These are phyloP conservation scores for Coix lacrymajobi DNA, from an alignment of 176 grass and related monocot genomes.

Conservation along the genomic window DNA sequence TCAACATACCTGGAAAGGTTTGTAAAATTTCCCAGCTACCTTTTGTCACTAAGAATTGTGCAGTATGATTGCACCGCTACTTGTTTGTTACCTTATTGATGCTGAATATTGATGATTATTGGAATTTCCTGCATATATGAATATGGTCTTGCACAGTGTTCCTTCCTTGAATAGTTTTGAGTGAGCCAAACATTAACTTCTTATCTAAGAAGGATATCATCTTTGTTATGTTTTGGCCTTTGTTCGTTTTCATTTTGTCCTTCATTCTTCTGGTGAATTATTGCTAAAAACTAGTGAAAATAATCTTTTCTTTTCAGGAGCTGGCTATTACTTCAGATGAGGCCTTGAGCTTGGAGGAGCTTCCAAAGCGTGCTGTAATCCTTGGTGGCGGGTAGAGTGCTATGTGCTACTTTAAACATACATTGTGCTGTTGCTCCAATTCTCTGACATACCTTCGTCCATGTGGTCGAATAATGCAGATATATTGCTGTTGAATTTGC, in stretches of 20 bases:
- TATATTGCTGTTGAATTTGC: slow-evolving; percentile 99
- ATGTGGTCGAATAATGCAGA: slow-evolving; percentile 29
- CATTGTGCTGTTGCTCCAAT: background rate
- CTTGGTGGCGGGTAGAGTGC: slow-evolving; percentile 77
- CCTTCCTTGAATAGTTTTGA: background rate
- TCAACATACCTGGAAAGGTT: slow-evolving; percentile 90
- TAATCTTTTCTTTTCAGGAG: slow-evolving; percentile 49
- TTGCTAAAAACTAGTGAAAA: background rate
- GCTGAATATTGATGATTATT: background rate
- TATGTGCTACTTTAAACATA: background rate
- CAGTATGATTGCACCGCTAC: background rate
- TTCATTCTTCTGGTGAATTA: background rate
- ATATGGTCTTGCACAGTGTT: background rate
- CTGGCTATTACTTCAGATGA: slow-evolving; percentile 96
- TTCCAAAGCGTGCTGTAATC: slow-evolving; percentile 80
- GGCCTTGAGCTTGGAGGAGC: slow-evolving; percentile 91
- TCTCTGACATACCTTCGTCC: slow-evolving; percentile 1
- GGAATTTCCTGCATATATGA: background rate
- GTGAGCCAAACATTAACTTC: background rate
- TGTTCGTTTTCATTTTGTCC: background rate
- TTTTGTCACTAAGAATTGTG: background rate
- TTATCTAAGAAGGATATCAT: background rate
- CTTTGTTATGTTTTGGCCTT: background rate
- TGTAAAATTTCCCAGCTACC: background rate
- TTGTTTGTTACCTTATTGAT: background rate